These are phyloP conservation scores for Carallia brachiata DNA, from an alignment of 345 rosid species.

Conservation along the genomic window DNA sequence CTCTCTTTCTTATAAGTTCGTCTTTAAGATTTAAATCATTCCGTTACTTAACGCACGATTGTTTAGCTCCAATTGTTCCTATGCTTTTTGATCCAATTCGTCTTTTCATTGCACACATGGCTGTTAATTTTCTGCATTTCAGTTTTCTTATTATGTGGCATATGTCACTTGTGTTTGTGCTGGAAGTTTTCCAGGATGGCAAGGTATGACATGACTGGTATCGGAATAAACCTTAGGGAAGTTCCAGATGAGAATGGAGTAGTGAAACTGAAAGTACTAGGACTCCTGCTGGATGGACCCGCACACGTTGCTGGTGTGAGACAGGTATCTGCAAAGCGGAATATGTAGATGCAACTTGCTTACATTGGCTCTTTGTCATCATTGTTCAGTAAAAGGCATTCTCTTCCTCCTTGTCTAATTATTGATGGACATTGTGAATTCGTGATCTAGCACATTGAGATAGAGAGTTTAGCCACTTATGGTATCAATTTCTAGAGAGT, in stretches of 20 bases:
- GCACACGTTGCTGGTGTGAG: slow-evolving; percentile 80
- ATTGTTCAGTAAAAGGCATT: not conserved
- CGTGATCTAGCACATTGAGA: no score
- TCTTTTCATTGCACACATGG: not conserved
- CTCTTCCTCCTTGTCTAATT: not conserved
- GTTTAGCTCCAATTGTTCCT: not conserved
- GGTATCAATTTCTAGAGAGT: no score
- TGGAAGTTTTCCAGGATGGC: slow-evolving; percentile 95
- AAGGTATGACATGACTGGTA: slow-evolving; percentile 85
- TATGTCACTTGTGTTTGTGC: slow-evolving; percentile 28
- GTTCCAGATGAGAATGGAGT: slow-evolving; percentile 65
- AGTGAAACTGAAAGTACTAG: slow-evolving; percentile 71
- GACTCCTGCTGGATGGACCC: slow-evolving; percentile 84
- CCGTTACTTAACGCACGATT: no score
- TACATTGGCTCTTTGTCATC: not conserved
- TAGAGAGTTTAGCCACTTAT: no score
- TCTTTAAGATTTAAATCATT: no score
- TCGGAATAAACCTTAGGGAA: slow-evolving; percentile 93
- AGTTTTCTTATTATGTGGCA: slow-evolving; percentile 30
- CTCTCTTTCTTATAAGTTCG: not conserved
- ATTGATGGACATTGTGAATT: no score
- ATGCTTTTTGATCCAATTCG: not conserved
- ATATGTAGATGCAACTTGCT: not conserved
- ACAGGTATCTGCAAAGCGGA: slow-evolving; percentile 48
- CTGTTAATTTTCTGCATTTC: slow-evolving; percentile 32